Evolutionary conservation across 768 basidiomycete genomes (phyloP).

Genomic region (Rossbeevera mucosa): DNA sequence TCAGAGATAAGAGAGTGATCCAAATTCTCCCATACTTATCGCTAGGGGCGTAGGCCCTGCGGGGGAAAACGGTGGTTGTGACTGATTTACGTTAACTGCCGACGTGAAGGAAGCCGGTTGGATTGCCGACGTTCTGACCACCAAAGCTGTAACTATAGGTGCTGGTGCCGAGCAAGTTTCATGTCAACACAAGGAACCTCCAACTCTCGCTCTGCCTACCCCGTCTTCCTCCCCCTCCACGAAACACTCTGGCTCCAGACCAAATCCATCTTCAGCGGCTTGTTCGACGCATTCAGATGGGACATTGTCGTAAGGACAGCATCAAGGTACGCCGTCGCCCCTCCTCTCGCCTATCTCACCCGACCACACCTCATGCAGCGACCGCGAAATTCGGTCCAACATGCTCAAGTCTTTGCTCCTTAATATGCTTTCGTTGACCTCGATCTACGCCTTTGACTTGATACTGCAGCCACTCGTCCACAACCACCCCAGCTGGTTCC

Average conservation of each 20-base stretch:
- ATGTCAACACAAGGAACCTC: conserved; percentile 30
- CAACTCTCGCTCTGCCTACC: conserved; percentile 53
- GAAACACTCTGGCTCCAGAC: conserved; percentile 59
- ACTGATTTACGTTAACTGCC: not conserved
- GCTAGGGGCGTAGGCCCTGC: conserved; percentile 5
- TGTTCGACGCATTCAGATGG: conserved; percentile 73
- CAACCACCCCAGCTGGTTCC: conserved; percentile 60
- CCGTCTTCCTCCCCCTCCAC: conserved; percentile 60
- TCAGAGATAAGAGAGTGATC: not conserved
- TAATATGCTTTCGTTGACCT: conserved; percentile 65
- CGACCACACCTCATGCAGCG: conserved; percentile 40
- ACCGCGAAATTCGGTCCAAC: conserved; percentile 70
- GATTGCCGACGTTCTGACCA: conserved; percentile 8
- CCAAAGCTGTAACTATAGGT: not conserved
- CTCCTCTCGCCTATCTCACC: conserved; percentile 6
- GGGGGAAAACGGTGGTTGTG: conserved; percentile 1
- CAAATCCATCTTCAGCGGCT: conserved; percentile 53
- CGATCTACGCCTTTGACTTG: conserved; percentile 73
- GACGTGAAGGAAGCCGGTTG: conserved; percentile 5
- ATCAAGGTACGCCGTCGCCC: conserved; percentile 43
- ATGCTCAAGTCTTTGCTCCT: conserved; percentile 71
- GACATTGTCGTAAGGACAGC: conserved; percentile 56
- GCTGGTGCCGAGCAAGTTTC: not conserved
- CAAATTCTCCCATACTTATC: not conserved
- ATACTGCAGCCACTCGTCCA: conserved; percentile 64